Base-by-base conservation (phyloP, 2,329 filamentous ascomycete species). In the Curvularia hawaiiensis region DNA sequence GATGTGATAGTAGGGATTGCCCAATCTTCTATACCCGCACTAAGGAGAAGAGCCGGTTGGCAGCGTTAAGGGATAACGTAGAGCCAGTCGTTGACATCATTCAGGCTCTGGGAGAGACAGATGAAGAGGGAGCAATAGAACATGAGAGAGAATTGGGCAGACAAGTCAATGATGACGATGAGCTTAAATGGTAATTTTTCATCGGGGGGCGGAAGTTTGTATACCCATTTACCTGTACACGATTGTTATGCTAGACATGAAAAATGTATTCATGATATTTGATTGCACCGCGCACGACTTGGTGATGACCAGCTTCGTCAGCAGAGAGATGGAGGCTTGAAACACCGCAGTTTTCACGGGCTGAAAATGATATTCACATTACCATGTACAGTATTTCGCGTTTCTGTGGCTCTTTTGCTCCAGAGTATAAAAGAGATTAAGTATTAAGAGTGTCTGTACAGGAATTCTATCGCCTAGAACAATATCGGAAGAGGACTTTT, bases 1-100 rank as follows among this genome's bases (percentile, higher is more conserved):
- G 78, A 40, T 99, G 95, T 72, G 92, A 97, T 71, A 96, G 90
- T 74, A 87, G 90, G 73, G 94, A 97, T 77, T 99, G 95, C 72
- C 90, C 93, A 0, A 91, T 97, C 0, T 98, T 96, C 66, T 98
- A 96, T 77, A 88, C 88, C 31, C 79, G 91, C 14, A 83, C 86
- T 52, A 89, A 87, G 74, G 87, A 90, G 50, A 59, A 56, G n/a
- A 62, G 69, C 14, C 68, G 53, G 43, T 41, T 75, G 44, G 52
- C 40, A 8, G 63, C 56, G 1, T n/a, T 73, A 50, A 70, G 47
- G 47, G 67, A 67, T 7, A 65, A 65, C 3, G 55, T 70, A 1
- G 69, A 64, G 10, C 56, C 56, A 9, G 70, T 74, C n/a, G 55
- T 72, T n/a, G 65, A 62, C 22, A 55, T 66, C 3, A 50, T 76